Conservation (phyloP, 2,329 filamentous ascomycete genomes). For the Conoideocrella luteorostrata region DNA sequence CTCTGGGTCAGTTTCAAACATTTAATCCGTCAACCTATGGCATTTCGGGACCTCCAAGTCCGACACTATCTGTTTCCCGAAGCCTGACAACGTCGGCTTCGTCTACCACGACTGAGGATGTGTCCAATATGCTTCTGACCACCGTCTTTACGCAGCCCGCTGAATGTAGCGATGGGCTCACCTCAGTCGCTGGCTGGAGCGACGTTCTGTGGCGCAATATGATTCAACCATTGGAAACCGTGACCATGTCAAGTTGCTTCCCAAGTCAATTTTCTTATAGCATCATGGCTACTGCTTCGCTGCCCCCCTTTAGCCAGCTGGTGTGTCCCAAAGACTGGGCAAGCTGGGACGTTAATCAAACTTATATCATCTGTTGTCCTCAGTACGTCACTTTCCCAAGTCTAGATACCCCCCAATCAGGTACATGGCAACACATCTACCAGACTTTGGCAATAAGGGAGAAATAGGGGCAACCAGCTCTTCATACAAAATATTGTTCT, state of each 20-base stretch:
- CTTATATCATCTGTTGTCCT: neutral
- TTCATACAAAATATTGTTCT: too few species aligned
- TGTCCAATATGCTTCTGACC: neutral
- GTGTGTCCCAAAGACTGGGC: neutral
- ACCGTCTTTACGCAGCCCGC: neutral
- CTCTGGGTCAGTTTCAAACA: neutral
- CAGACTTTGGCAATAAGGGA: too few species aligned
- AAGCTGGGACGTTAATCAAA: neutral
- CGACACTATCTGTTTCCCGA: neutral
- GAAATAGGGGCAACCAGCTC: too few species aligned
- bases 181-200: neutral
- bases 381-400: too few species aligned
- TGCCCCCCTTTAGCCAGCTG: neutral
- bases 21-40: neutral
- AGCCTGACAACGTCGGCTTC: neutral
- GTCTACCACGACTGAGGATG: neutral
- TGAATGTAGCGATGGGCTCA: neutral
- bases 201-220: neutral
- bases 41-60: neutral
- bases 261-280: conserved; percentile 1
- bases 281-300: neutral
- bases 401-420: too few species aligned
- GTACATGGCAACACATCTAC: too few species aligned
- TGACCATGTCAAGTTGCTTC: neutral
- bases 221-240: neutral